These are phyloP conservation scores for Termitomyces sp. DNA, from an alignment of 768 basidiomycete genomes.

Conservation along the genomic window DNA sequence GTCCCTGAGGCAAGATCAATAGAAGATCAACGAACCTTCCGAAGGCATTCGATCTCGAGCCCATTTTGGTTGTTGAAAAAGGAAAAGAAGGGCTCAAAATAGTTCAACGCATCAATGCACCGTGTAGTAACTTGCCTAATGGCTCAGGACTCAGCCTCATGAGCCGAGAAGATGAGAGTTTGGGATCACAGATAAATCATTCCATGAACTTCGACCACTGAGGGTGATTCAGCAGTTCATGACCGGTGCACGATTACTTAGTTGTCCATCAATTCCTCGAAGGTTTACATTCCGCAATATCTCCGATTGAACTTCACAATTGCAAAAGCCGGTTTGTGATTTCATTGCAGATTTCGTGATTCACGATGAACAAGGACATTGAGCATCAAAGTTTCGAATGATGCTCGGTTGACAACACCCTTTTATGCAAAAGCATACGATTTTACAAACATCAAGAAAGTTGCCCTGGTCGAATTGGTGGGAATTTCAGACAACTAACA, in stretches of 20 bases:
- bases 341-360: no score
- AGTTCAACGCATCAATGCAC: not conserved
- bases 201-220: not conserved
- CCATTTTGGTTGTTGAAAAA: not conserved
- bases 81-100: not conserved
- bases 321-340: not conserved
- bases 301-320: conserved; percentile 1
- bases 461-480: not conserved
- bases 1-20: not conserved
- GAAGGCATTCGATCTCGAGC: not conserved
- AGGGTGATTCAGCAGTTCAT: not conserved
- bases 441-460: not conserved
- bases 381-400: not conserved
- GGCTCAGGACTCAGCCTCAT: not conserved
- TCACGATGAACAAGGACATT: no score
- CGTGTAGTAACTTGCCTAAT: not conserved
- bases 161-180: not conserved
- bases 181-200: not conserved
- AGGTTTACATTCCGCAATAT: conserved; percentile 5
- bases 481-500: not conserved
- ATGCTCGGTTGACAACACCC: not conserved
- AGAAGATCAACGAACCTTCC: not conserved
- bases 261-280: not conserved
- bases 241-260: no score
- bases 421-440: not conserved